Evolutionary conservation across 2,329 filamentous ascomycete genomes (phyloP), one percentile per base, ranked within the genome.

Genomic region (Hymenoscyphus scutula): DNA sequence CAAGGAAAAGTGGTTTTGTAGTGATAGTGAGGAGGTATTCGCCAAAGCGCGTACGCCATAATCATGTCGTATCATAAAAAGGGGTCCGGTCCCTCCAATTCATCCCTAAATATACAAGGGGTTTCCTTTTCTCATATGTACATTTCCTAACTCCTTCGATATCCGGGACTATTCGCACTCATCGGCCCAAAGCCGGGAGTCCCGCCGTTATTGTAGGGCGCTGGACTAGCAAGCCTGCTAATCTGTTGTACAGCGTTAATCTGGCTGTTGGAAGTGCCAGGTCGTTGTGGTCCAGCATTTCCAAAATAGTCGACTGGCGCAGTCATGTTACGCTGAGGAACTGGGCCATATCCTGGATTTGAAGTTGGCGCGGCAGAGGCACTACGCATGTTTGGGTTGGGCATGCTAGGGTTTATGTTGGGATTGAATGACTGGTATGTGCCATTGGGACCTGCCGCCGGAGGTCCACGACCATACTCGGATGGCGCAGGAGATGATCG

Each of bases 301-400:
- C 38, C 58, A 32, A 66, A 68, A 29, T 68, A 66, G 32, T 67
- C 65, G 23, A 65, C 64, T 15, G 69, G 70, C 63, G 71, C 68
- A 2, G 68, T 72, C 66, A 71, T 66, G 32, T 69, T 71, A 32
- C 69, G 65, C 38, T 59, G 61, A 59, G 62, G 64, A 15, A 25
- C 59, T 6, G 68, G 62, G 4, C 37, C 45, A 61, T 13, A 17
- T n/a, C 29, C 13, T 32, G 54, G 56, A 30, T 60, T 62, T 30
- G 64, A 64, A 6, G 63, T 61, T 32, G 65, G 64, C 15, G 68
- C 61, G 19, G 67, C 60, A 7, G 67, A 64, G 25, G 63, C 62
- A 53, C 63, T 65, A 58, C 62, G 64, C 38, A 65, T 64, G 38
- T 57, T 62, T 3, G 67, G 69, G 19, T 68, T 70, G 41, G 19